These are phyloP conservation scores for Aspergillus diversus DNA, from an alignment of 495 filamentous ascomycete species.

Conservation along the genomic window DNA sequence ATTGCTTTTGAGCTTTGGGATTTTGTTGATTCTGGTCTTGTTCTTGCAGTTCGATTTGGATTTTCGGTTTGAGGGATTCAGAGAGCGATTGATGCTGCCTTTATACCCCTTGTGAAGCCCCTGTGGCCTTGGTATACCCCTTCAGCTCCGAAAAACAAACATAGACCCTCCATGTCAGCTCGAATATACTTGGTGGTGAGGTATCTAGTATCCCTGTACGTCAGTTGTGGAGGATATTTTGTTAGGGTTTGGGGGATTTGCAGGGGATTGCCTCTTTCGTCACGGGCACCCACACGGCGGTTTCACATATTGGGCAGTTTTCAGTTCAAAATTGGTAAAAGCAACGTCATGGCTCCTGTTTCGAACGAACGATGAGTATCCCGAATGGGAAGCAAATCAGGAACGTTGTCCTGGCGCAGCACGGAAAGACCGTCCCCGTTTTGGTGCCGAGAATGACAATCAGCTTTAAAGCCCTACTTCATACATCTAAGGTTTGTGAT, in stretches of 20 bases:
- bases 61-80: neutral
- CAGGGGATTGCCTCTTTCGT: neutral
- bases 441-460: neutral
- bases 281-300: neutral
- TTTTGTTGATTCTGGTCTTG: neutral
- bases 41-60: neutral
- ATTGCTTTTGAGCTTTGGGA: neutral
- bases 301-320: neutral
- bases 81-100: too few species aligned
- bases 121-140: too few species aligned
- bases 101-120: too few species aligned
- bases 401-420: neutral
- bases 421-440: neutral
- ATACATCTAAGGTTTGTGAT: too few species aligned
- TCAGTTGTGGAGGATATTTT: neutral
- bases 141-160: too few species aligned
- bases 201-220: too few species aligned
- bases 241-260: neutral
- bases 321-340: neutral
- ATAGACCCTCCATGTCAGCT: too few species aligned
- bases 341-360: neutral
- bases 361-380: neutral
- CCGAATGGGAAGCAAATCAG: neutral
- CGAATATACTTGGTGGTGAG: too few species aligned
- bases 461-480: neutral